Percentiles rank a stretch among this genome's conserved stretches.
Conservation (phyloP, 2,329 filamentous ascomycete species). For the Diaporthe australafricana region DNA sequence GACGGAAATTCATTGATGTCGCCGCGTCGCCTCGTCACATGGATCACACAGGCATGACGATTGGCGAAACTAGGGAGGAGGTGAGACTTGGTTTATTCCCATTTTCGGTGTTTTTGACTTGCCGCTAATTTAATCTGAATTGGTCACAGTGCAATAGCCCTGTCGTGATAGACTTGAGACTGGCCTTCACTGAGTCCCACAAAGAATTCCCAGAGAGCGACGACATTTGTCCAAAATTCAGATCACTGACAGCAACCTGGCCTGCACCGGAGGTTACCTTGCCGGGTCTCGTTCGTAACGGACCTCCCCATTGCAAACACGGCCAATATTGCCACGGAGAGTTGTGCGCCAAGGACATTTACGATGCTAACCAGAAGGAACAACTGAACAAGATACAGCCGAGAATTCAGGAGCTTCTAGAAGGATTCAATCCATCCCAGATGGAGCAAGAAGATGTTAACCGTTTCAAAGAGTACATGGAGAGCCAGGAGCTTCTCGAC, state of each 20-base stretch:
- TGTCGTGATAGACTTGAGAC: slow-evolving; percentile 46
- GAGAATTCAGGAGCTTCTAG: slow-evolving; percentile 25
- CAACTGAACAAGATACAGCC: slow-evolving; percentile 24
- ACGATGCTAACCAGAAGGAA: neutral
- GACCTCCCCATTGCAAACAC: neutral
- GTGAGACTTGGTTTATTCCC: slow-evolving; percentile 32
- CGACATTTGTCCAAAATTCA: neutral
- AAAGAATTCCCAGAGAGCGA: neutral
- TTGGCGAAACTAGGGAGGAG: slow-evolving; percentile 41
- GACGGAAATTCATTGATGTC: slow-evolving; percentile 42
- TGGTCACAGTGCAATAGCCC: slow-evolving; percentile 38
- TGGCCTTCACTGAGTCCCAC: slow-evolving; percentile 39
- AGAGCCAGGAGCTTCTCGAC: slow-evolving; percentile 36
- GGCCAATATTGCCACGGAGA: neutral
- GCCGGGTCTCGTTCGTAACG: too few relatives aligned
- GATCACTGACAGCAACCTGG: neutral
- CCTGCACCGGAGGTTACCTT: too few relatives aligned
- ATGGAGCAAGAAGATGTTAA: slow-evolving; percentile 18
- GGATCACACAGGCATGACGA: slow-evolving; percentile 44
- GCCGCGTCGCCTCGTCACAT: slow-evolving; percentile 41
- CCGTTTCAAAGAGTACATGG: slow-evolving; percentile 37
- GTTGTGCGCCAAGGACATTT: neutral
- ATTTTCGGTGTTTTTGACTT: too few relatives aligned
- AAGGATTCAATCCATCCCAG: slow-evolving; percentile 35
- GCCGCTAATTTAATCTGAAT: slow-evolving; percentile 40